Base-by-base conservation (phyloP, 306 rosid species). In the Calophaca sinica region DNA sequence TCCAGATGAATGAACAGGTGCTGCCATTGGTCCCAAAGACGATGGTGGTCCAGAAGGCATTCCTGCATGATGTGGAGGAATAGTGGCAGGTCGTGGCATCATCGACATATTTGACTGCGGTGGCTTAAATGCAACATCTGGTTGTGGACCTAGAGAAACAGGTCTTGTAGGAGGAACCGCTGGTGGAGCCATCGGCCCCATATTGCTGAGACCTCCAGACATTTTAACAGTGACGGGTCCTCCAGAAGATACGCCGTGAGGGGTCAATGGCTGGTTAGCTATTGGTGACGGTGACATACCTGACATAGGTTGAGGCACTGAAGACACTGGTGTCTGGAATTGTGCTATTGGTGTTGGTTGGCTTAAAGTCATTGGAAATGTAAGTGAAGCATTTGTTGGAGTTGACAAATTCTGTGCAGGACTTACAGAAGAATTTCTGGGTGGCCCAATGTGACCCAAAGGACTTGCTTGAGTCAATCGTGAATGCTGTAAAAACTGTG, bases 281-380 rank as follows among this genome's bases (percentile, higher is more conserved):
- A 80, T 35, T 26, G 84, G 73, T 57, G 79, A 67, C 2, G 81
- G 80, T 12, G 80, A 84, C 36, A 75, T 63, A 69, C 79, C 80
- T 33, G 87, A 77, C 78, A 82, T 72, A 14, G 83, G 83, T 78
- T 78, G 94, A 78, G 85, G 85, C 72, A 83, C 52, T 9, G 86
- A 83, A 76, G 90, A 76, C 35, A 48, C 36, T 45, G 74, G 49
- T 57, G 87, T 79, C 59, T 85, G 80, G 63, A 44, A 62, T 62
- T 58, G 84, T 60, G 91, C 89, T 10, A 62, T 57, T 52, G 90
- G 89, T 46, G 71, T 66, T 57, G 81, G 83, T 44, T 78, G 91
- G 80, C 80, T 77, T 52, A 83, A 81, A 6, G 68, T 71, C 72
- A 73, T 73, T 9, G 87, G 79, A 75, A 83, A 75, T 9, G 89